Evolutionary conservation across 179 eudicot genomes (phyloP), one percentile per base, ranked within the genome.

Genomic region (Drosera spatulata): DNA sequence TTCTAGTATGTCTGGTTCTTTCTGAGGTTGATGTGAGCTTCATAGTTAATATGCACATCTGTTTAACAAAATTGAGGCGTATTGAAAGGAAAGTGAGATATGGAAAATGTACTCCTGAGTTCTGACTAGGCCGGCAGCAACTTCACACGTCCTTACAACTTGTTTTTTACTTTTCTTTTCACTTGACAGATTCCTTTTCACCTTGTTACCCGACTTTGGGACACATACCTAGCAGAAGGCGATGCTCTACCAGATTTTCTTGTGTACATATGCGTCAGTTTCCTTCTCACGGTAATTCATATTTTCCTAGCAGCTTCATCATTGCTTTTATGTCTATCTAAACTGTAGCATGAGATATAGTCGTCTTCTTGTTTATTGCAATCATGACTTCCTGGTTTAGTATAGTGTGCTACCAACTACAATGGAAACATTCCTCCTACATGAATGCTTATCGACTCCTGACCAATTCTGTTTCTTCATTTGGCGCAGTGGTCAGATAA

Each of bases 151-250:
- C 33, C 33, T 22, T 22, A 22, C 33, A 22, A 22, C 33, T 0
- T 22, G 33, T 22, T 22, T 22, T 22, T 22, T 22, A 22, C 33
- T 22, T 56, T 39, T 71, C 41, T 11, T 56, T 38, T 58, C 33
- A 22, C 33, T 22, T 22, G 33, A 55, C 69, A 93, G 99, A 81
- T 93, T 44, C 99, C 99, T 13, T 93, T 88, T 70, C 67, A 77
- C 71, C 96, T 93, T 11, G 90, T 93, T 49, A 88, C 82, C 50
- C 95, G 99, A 43, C 86, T 93, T 71, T 93, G 96, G 99, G 99
- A 93, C 82, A 93, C 99, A 42, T 93, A 79, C 74, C 95, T 93
- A 61, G 99, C 99, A 12, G 96, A 88, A 86, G 99, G 99, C 38
- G 99, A 93, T 72, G 98, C 98, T 49, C 76, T 93, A 66, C 87